Percentiles rank a stretch among this genome's conserved stretches.
Conservation (phyloP, 768 basidiomycete genomes). For the Kwoniella mangroviensis region DNA sequence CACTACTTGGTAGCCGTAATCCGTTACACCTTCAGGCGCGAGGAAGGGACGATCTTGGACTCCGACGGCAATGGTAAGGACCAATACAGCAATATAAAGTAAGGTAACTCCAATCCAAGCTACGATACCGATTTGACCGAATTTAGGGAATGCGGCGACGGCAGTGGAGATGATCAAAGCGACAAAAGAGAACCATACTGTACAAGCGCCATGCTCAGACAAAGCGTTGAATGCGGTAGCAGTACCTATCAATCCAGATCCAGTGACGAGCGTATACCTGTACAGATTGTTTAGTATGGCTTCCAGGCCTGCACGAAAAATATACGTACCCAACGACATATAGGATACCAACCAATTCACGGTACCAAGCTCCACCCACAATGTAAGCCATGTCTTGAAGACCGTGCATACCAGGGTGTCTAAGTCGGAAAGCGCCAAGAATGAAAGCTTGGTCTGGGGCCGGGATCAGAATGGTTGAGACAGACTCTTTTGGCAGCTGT, state of each 20-base stretch:
- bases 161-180: constrained; percentile 31
- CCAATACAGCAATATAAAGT: constrained; percentile 16
- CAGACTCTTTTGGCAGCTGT: background rate
- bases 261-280: constrained; percentile 20
- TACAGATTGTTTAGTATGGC: background rate
- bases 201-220: constrained; percentile 22
- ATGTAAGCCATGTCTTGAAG: constrained; percentile 25
- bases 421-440: constrained; percentile 20
- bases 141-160: constrained; percentile 19
- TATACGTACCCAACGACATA: constrained; percentile 16
- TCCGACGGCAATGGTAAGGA: constrained; percentile 27
- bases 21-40: constrained; percentile 22
- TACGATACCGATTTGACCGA: constrained; percentile 20
- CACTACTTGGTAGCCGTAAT: constrained; percentile 30
- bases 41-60: constrained; percentile 32
- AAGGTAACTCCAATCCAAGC: constrained; percentile 23
- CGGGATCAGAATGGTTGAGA: background rate
- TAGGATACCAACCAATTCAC: constrained; percentile 20
- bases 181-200: constrained; percentile 28
- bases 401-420: constrained; percentile 26
- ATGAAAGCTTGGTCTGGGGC: constrained; percentile 13
- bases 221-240: constrained; percentile 23
- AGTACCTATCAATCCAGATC: constrained; percentile 18
- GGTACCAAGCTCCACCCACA: constrained; percentile 19
- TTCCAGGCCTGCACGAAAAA: too few species aligned